Percentiles rank a stretch among this genome's conserved stretches.
Conservation (phyloP, 2,329 filamentous ascomycete species). For the Endoconidiophora laricicola region DNA sequence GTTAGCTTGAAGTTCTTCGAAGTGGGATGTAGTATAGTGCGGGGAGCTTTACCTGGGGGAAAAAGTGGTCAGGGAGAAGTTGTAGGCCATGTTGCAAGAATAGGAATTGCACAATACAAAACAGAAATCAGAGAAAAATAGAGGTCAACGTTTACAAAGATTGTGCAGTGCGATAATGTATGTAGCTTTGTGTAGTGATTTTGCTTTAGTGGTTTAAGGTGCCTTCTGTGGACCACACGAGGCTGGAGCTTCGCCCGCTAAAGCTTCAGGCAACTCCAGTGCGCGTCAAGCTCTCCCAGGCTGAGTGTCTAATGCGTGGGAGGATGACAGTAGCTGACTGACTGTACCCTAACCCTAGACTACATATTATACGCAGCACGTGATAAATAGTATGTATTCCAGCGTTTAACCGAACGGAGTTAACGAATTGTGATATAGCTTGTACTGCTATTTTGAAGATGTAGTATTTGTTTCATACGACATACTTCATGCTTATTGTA, state of each 20-base stretch:
- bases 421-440: too few species aligned
- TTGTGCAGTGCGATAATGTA: too few species aligned
- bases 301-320: not conserved
- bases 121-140: not conserved
- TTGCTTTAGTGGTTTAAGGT: slow-evolving; percentile 3
- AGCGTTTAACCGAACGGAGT: too few species aligned
- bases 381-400: too few species aligned
- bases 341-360: too few species aligned
- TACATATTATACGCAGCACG: too few species aligned
- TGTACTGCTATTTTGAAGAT: too few species aligned
- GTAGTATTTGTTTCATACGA: too few species aligned
- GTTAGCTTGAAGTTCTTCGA: slow-evolving; percentile 13
- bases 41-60: slow-evolving; percentile 68
- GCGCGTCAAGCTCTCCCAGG: slow-evolving; percentile 12
- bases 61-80: slow-evolving; percentile 96
- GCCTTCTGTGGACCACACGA: slow-evolving; percentile 9
- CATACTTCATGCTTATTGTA: too few species aligned
- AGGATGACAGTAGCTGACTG: not conserved
- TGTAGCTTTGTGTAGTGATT: not conserved
- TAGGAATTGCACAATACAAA: not conserved
- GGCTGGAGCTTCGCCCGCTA: slow-evolving; percentile 12
- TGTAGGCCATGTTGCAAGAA: slow-evolving; percentile 14
- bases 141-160: not conserved
- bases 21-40: slow-evolving; percentile 15
- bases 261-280: slow-evolving; percentile 14